A percentile compares a stretch with the other conserved stretches of the same genome.
Evolutionary conservation across 768 basidiomycete genomes (phyloP).

Genomic region (Lactarius vividus): DNA sequence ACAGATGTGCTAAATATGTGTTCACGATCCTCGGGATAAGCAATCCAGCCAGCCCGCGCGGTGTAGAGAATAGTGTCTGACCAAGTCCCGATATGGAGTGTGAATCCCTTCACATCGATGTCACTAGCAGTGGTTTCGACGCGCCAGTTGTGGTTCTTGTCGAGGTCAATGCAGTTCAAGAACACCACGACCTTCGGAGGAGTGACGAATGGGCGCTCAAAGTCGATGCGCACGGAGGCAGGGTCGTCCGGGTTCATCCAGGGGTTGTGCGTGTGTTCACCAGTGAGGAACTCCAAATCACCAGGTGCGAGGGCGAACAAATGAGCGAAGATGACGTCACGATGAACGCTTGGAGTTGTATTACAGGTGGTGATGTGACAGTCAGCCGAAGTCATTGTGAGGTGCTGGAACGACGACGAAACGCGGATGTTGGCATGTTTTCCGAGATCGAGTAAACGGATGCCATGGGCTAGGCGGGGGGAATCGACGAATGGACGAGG

Average conservation of each 20-base stretch:
- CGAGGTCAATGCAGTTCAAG: too few relatives aligned
- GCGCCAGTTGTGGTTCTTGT: not conserved
- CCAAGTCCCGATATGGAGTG: not conserved
- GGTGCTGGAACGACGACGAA: not conserved
- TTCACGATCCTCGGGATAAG: not conserved
- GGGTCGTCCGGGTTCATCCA: not conserved
- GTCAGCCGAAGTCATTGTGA: not conserved
- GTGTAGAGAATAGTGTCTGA: not conserved
- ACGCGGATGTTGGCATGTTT: not conserved
- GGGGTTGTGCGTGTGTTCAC: not conserved
- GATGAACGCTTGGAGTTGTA: too few relatives aligned
- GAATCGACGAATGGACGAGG: not conserved
- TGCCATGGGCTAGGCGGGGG: not conserved
- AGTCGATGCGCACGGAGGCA: not conserved
- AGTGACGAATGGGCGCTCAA: not conserved
- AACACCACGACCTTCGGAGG: not conserved
- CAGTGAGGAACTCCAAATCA: not conserved
- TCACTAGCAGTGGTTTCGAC: not conserved
- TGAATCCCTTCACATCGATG: not conserved
- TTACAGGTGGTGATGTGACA: not conserved
- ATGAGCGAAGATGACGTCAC: not conserved
- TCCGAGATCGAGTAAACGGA: not conserved
- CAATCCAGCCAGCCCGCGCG: not conserved
- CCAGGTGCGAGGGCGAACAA: not conserved
- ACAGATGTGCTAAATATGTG: not conserved